Evolutionary conservation across 805 yeast species (phyloP), one percentile per base, ranked within the genome.

Genomic region (baker's yeast (Saccharomyces cerevisiae)): DNA sequence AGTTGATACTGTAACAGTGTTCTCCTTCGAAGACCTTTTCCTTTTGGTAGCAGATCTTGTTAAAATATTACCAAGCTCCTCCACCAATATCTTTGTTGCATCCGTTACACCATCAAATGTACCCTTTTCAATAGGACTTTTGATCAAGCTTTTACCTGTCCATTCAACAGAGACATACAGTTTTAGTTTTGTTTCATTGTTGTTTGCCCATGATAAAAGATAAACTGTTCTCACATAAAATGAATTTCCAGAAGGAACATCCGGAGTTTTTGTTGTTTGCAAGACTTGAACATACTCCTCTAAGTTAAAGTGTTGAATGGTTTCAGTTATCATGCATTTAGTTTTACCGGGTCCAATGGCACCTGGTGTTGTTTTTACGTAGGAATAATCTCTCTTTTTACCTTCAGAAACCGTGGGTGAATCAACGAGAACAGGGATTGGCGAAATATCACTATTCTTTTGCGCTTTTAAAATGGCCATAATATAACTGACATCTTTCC

Each of bases 331-430:
- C 17, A 74, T 66, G 72, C 92, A 86, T 55, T 71, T 71, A 0
- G 95, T 86, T 60, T 85, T 86, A 60, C 84, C 85, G 6, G 94
- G 94, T 0, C 92, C 94, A 53, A 87, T 81, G 0, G 88, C 78
- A 2, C 80, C 83, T 50, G 77, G 74, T 47, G 87, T 70, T 1
- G 92, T 91, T 60, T 86, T 83, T 1, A 74, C 74, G 63, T 84
- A 87, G 0, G 76, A 67, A 59, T 81, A 87, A 8, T 71, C 69
- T 61, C 95, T 73, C 48, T 69, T 65, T 52, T 66, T 66, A 36
- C 17, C 17, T 17, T 36, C 43, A 0, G 43, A 8, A 17, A 36
- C 22, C 22, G 43, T 36, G 9, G 43, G 4, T 14, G 61, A 63
- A 59, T 51, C 68, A 53, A 71, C 79, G 9, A 66, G 50, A 58